Percentiles rank a stretch among this genome's conserved stretches.
These are phyloP conservation scores for Ophiosphaerella korrae DNA, from an alignment of 2,329 filamentous ascomycete species.

Conservation along the genomic window DNA sequence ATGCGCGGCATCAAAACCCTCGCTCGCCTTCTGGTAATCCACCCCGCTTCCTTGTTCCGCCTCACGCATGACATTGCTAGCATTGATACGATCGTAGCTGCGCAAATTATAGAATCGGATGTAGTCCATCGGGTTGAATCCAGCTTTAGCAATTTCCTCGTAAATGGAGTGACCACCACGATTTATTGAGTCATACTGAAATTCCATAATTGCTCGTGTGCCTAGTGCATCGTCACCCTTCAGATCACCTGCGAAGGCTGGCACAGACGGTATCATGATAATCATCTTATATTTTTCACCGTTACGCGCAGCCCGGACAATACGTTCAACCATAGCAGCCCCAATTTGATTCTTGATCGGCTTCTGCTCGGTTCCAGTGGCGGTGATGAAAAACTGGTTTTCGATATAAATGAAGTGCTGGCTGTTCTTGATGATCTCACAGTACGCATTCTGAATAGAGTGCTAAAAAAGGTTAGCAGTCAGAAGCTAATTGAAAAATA, in stretches of 20 bases:
- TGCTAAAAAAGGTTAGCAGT: conserved; percentile 53
- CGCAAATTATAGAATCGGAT: conserved; percentile 85
- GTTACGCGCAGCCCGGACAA: conserved; percentile 70
- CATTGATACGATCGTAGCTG: conserved; percentile 84
- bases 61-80: conserved; percentile 63
- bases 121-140: conserved; percentile 73
- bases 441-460: conserved; percentile 86
- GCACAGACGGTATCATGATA: conserved; percentile 78
- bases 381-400: conserved; percentile 89
- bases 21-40: conserved; percentile 68
- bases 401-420: conserved; percentile 80
- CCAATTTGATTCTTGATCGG: conserved; percentile 81
- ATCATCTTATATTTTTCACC: conserved; percentile 74
- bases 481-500: neutral
- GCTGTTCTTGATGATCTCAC: conserved; percentile 70
- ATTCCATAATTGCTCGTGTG: conserved; percentile 83
- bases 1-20: conserved; percentile 64
- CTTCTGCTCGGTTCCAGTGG: conserved; percentile 71
- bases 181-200: conserved; percentile 80
- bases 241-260: conserved; percentile 81
- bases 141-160: conserved; percentile 67
- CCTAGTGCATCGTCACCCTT: conserved; percentile 73
- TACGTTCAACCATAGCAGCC: conserved; percentile 76
- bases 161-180: conserved; percentile 79
- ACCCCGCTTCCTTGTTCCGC: conserved; percentile 69